phyloP scores from a whole-genome alignment of 805 yeast genomes.

The Starmerella geochares region DNA sequence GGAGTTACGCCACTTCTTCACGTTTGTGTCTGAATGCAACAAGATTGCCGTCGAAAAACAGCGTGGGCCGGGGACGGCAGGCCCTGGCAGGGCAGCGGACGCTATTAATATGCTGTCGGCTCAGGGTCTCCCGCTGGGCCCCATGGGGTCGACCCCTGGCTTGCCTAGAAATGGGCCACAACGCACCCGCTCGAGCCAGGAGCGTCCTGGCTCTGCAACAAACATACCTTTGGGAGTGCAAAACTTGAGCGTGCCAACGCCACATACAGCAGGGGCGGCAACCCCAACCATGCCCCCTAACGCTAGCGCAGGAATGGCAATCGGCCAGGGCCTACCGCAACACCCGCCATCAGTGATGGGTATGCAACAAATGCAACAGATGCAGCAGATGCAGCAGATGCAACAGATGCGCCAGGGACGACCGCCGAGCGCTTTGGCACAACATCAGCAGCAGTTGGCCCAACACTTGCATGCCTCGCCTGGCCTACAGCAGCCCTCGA shows the following conservation, averaged over 20 bases:
- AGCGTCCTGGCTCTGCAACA: not conserved
- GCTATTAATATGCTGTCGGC: slow-evolving; percentile 1
- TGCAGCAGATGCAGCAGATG: not conserved
- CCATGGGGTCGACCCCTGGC: not conserved
- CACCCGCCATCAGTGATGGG: not conserved
- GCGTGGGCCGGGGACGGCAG: not conserved
- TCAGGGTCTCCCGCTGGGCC: not conserved
- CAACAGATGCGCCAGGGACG: not conserved
- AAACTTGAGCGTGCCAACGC: not conserved
- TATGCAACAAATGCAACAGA: not conserved
- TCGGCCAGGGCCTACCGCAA: not conserved
- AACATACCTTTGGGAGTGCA: not conserved
- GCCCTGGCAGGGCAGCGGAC: not conserved
- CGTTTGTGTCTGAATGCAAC: slow-evolving; percentile 50
- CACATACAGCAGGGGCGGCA: not conserved
- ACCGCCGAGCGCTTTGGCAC: not conserved
- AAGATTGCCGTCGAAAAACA: slow-evolving; percentile 14
- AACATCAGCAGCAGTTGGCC: not conserved
- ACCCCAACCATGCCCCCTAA: not conserved
- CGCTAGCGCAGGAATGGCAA: not conserved
- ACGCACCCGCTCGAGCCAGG: not conserved
- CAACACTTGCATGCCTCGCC: not conserved
- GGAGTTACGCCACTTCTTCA: slow-evolving; percentile 66
- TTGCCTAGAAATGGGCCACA: not conserved
- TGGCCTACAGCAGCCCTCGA: not conserved